phyloP scores from a whole-genome alignment of 1,139 yeast species.

The Geotrichum europaeum region DNA sequence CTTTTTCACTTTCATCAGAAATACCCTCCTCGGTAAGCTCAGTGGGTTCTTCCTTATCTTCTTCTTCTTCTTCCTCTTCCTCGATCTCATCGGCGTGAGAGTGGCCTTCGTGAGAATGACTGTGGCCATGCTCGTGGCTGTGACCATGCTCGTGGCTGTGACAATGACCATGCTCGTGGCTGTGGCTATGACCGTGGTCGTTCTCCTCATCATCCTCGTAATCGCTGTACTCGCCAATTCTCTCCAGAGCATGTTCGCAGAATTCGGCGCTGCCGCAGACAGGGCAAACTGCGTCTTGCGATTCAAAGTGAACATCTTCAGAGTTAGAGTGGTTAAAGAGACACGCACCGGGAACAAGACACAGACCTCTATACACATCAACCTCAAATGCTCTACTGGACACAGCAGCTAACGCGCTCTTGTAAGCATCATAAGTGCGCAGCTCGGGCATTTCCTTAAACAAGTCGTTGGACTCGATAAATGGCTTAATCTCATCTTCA shows the following conservation, averaged over 20 bases:
- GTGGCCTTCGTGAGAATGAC: slow-evolving; percentile 6
- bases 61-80: slow-evolving; percentile 21
- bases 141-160: slow-evolving; percentile 10
- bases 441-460: slow-evolving; percentile 24
- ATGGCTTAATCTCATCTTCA: slow-evolving; percentile 37
- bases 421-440: slow-evolving; percentile 30
- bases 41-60: slow-evolving; percentile 3
- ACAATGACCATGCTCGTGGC: background rate
- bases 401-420: slow-evolving; percentile 38
- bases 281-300: slow-evolving; percentile 64
- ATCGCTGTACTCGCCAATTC: slow-evolving; percentile 20
- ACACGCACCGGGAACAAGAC: slow-evolving; percentile 87
- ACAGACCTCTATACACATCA: slow-evolving; percentile 66
- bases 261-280: slow-evolving; percentile 57
- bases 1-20: slow-evolving; percentile 23
- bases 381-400: slow-evolving; percentile 77
- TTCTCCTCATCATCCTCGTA: slow-evolving; percentile 24
- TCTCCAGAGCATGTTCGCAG: slow-evolving; percentile 33
- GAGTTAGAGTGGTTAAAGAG: slow-evolving; percentile 66
- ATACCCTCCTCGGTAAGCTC: slow-evolving; percentile 25
- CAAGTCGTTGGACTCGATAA: slow-evolving; percentile 25
- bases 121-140: background rate
- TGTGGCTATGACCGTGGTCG: slow-evolving; percentile 8
- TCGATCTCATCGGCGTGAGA: slow-evolving; percentile 21
- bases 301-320: slow-evolving; percentile 65